phyloP scores from a whole-genome alignment of 2,329 filamentous ascomycete species.

The Westerdykella sp. region DNA sequence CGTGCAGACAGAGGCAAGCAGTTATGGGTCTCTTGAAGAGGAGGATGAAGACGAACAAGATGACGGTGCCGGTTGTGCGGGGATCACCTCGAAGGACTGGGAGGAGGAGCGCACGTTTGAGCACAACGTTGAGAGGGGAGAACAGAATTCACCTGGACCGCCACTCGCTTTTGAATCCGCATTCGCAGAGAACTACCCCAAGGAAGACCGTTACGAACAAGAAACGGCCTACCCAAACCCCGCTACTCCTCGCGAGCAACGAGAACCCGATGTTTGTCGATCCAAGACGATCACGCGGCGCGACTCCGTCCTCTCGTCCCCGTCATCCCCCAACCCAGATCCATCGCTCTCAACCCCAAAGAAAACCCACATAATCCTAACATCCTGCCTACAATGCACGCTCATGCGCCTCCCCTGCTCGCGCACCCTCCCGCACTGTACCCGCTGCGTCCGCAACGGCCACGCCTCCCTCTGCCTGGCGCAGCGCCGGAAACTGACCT shows the following conservation, averaged over 20 bases:
- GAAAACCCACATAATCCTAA: conserved; percentile 4
- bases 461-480: conserved; percentile 16
- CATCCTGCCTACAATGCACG: conserved; percentile 28
- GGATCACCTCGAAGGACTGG: neutral
- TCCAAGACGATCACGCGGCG: neutral
- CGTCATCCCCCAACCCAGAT: no score
- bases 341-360: no score
- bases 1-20: neutral
- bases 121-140: no score
- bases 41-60: conserved; percentile 4
- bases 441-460: conserved; percentile 20
- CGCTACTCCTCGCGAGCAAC: neutral
- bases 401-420: conserved; percentile 23
- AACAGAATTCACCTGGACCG: no score
- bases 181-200: neutral
- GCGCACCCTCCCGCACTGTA: conserved; percentile 20
- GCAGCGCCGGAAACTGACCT: conserved; percentile 12
- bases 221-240: neutral
- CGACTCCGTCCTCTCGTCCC: neutral
- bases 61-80: no score
- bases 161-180: neutral
- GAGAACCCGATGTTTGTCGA: no score
- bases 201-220: neutral
- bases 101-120: no score
- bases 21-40: neutral